Percentiles rank a stretch among this genome's conserved stretches.
Evolutionary conservation across 2,329 filamentous ascomycete genomes (phyloP).

Genomic region (Endothia cerciana): DNA sequence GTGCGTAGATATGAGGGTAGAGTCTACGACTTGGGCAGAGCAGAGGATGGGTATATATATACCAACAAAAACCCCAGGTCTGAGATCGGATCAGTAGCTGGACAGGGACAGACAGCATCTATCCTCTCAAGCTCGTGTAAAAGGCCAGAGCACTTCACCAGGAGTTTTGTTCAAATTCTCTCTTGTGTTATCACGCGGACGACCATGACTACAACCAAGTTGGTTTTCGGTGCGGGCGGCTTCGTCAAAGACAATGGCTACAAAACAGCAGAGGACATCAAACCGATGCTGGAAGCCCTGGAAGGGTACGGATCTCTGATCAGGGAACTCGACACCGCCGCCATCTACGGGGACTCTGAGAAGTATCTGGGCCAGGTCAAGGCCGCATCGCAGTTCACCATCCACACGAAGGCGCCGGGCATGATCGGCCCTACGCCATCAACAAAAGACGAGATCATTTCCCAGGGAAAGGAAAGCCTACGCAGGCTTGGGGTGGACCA

Average conservation of each 20-base stretch:
- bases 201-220: slow-evolving; percentile 5
- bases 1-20: no score
- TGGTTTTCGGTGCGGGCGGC: slow-evolving; percentile 14
- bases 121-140: no score
- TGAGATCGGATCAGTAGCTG: no score
- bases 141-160: no score
- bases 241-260: neutral
- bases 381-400: slow-evolving; percentile 31
- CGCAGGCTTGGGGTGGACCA: slow-evolving; percentile 30
- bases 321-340: slow-evolving; percentile 32
- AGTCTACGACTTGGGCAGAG: no score
- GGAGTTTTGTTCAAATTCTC: no score
- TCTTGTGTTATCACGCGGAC: neutral
- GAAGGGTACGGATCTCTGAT: slow-evolving; percentile 22
- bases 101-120: no score
- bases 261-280: neutral
- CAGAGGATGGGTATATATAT: no score
- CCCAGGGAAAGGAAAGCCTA: slow-evolving; percentile 30
- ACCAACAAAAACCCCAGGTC: no score
- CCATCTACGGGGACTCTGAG: slow-evolving; percentile 33
- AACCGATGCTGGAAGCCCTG: neutral
- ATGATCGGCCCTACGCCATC: slow-evolving; percentile 15
- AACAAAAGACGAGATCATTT: slow-evolving; percentile 29
- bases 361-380: slow-evolving; percentile 29
- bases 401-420: slow-evolving; percentile 34